Percentiles rank a stretch among this genome's conserved stretches.
Evolutionary conservation across 208 protist species (phyloP).

Genomic region (Trypanosoma avium): DNA sequence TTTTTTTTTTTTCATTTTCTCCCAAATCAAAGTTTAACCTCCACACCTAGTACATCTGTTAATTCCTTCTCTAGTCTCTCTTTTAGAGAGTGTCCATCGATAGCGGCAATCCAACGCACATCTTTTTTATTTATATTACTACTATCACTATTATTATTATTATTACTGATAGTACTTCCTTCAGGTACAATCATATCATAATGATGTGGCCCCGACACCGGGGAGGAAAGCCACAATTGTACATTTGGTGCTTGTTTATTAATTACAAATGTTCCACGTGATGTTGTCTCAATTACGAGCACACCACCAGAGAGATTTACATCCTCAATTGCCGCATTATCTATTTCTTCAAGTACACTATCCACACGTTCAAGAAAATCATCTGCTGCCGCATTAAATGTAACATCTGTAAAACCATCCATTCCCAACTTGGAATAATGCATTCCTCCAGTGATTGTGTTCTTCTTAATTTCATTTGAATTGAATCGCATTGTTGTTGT

Average conservation of each 20-base stretch:
- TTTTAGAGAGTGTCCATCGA: slow-evolving; percentile 67
- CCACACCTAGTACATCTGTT: slow-evolving; percentile 38
- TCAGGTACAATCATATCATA: slow-evolving; percentile 73
- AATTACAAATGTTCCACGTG: slow-evolving; percentile 77
- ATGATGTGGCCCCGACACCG: slow-evolving; percentile 86
- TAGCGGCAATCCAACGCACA: slow-evolving; percentile 55
- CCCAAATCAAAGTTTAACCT: slow-evolving; percentile 31
- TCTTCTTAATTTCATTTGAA: not conserved
- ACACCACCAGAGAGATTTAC: slow-evolving; percentile 66
- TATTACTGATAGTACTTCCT: not conserved
- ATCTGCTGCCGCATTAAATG: slow-evolving; percentile 75
- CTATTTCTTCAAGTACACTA: slow-evolving; percentile 52
- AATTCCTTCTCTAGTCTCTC: slow-evolving; percentile 71
- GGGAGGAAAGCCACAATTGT: slow-evolving; percentile 93
- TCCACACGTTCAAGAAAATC: slow-evolving; percentile 65
- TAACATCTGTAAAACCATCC: slow-evolving; percentile 82
- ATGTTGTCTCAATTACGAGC: slow-evolving; percentile 67
- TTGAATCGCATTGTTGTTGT: not conserved
- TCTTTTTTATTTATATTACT: no score
- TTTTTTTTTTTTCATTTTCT: slow-evolving; percentile 1
- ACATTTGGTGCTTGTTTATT: slow-evolving; percentile 93
- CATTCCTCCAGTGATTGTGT: slow-evolving; percentile 1
- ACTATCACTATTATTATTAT: not conserved
- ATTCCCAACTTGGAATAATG: slow-evolving; percentile 73
- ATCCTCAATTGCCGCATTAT: slow-evolving; percentile 59